A percentile compares a stretch with the other conserved stretches of the same genome.
These are phyloP conservation scores for Nectriaceae sp. DNA, from an alignment of 2,329 filamentous ascomycete genomes.

Conservation along the genomic window DNA sequence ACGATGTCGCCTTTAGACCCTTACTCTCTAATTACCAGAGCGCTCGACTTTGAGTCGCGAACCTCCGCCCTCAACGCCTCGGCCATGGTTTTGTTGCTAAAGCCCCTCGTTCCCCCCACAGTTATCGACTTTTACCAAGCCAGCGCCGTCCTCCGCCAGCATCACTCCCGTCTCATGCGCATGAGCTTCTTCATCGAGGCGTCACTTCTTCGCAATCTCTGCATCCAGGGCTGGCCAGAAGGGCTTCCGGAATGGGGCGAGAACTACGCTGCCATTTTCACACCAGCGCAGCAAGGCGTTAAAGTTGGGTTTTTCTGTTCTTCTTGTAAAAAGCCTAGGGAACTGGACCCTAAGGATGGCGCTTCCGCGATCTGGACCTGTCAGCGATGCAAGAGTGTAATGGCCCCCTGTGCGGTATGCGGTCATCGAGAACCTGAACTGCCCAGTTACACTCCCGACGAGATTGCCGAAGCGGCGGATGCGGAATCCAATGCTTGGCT, in stretches of 20 bases:
- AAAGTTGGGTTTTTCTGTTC: conserved; percentile 57
- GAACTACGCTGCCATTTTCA: conserved; percentile 56
- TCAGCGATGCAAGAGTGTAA: conserved; percentile 53
- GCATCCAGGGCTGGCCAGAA: conserved; percentile 57
- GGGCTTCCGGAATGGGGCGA: conserved; percentile 55
- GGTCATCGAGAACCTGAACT: conserved; percentile 52
- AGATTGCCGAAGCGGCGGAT: conserved; percentile 30
- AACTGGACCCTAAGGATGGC: conserved; percentile 49
- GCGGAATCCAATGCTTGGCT: conserved; percentile 27
- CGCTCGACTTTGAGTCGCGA: conserved; percentile 57
- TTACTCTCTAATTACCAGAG: conserved; percentile 53
- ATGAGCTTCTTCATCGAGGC: conserved; percentile 64
- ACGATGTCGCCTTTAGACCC: conserved; percentile 52
- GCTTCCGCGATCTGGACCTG: conserved; percentile 57
- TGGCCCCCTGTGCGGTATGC: conserved; percentile 62
- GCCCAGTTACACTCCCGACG: conserved; percentile 39
- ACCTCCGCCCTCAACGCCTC: conserved; percentile 61
- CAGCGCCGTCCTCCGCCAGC: conserved; percentile 57
- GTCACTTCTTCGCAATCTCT: conserved; percentile 61
- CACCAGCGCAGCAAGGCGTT: conserved; percentile 55
- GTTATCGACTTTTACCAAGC: conserved; percentile 60
- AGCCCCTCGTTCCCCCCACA: conserved; percentile 55
- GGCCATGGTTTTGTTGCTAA: conserved; percentile 61
- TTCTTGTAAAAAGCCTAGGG: conserved; percentile 57
- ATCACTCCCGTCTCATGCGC: conserved; percentile 60